phyloP scores from a whole-genome alignment of 164 flowering plant genomes.

The Macadamia integrifolia region DNA sequence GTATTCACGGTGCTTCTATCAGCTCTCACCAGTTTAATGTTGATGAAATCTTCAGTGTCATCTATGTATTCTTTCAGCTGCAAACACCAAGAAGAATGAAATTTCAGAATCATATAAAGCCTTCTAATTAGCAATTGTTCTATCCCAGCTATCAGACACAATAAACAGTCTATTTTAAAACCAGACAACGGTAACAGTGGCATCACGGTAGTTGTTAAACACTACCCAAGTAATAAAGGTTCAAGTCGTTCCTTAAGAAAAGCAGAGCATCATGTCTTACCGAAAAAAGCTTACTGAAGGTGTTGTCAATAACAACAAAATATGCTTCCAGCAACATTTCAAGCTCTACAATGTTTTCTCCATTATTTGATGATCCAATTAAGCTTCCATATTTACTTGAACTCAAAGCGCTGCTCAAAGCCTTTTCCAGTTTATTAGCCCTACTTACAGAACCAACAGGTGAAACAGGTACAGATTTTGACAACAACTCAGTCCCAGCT shows the following conservation, averaged over 20 bases:
- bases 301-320: slow-evolving; percentile 73
- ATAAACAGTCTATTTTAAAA: background rate
- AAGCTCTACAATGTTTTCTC: slow-evolving; percentile 74
- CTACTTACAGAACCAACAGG: slow-evolving; percentile 54
- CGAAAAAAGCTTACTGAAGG: slow-evolving; percentile 73
- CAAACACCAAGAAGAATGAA: slow-evolving; percentile 14
- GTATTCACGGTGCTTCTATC: background rate
- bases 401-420: slow-evolving; percentile 48
- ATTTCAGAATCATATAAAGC: background rate
- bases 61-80: slow-evolving; percentile 94
- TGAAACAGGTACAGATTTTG: slow-evolving; percentile 88
- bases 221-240: background rate
- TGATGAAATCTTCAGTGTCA: slow-evolving; percentile 91
- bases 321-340: slow-evolving; percentile 99
- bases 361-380: slow-evolving; percentile 42
- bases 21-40: slow-evolving; percentile 71
- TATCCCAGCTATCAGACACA: background rate
- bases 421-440: slow-evolving; percentile 46
- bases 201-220: background rate
- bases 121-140: background rate
- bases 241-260: background rate
- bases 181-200: background rate
- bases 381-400: slow-evolving; percentile 70
- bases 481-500: slow-evolving; percentile 19
- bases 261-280: slow-evolving; percentile 33